Evolutionary conservation across 768 basidiomycete genomes (phyloP), one percentile per base, ranked within the genome.

Genomic region (Tylopilus vinaceipallidus): DNA sequence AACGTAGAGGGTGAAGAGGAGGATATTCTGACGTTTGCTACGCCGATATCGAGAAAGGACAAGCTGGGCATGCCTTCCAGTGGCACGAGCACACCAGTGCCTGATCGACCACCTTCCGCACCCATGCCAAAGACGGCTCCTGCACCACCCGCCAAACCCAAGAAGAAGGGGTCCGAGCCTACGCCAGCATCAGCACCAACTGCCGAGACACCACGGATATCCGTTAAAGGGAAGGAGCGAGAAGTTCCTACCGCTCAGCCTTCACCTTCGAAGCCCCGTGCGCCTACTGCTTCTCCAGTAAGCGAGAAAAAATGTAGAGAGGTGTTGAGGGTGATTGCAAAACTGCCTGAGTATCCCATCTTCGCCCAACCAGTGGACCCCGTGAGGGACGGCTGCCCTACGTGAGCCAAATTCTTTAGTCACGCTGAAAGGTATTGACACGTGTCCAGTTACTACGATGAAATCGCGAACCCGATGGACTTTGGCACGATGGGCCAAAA

Each of bases 381-480:
- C 4, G 68, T 82, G 13, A 63, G 71, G 42, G 91, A 91, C 67
- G 93, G 90, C 17, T 95, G 89, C 66, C 93, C 95, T 40, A 94
- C 92, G 91, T 95, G 63, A 71, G 88, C 78, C 42, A 27, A 33
- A 32, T 36, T 35, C 45, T 12, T 27, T 38, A 30, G 44, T 13
- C 43, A 11, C 11, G 22, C 47, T 27, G 7, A 26, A 19, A n/a
- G 13, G 34, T 32, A 24, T 27, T 49, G 42, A 56, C 33, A 37
- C 53, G 16, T 27, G 16, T 58, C 36, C 44, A 97, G 93, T 17
- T 98, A 98, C 67, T 83, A 89, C 53, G 83, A 95, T 5, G 95
- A 98, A 69, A 95, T 98, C 62, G 71, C 80, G 52, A 72, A 88
- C 56, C 95, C 95, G 6, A 98, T 98, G 95, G 94, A 98, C 69